Percentiles rank a stretch among this genome's conserved stretches.
phyloP scores from a whole-genome alignment of 2,329 filamentous ascomycete genomes.

The Pezizomycotina sp. region DNA sequence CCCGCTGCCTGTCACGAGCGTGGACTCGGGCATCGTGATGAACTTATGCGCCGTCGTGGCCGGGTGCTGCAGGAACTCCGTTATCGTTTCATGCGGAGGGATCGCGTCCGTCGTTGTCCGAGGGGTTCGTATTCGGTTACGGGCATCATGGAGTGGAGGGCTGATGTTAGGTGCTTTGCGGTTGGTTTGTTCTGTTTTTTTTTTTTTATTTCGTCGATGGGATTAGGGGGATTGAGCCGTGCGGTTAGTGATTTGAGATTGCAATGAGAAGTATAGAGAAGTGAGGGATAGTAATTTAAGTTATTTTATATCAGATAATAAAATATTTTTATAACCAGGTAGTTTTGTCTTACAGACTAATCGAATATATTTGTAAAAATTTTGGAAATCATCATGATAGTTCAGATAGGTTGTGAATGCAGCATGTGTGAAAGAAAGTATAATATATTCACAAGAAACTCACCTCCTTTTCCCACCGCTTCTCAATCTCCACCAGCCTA shows the following conservation, averaged over 20 bases:
- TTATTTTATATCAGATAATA: no score
- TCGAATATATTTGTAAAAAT: constrained; percentile 24
- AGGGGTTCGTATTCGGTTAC: constrained; percentile 12
- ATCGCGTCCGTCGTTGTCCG: background rate
- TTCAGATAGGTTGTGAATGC: no score
- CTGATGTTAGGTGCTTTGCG: constrained; percentile 20
- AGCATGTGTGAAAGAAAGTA: constrained; percentile 8
- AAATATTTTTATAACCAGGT: constrained; percentile 25
- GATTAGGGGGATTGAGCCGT: no score
- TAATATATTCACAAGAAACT: constrained; percentile 30
- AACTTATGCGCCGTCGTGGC: constrained; percentile 23
- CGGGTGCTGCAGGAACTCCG: constrained; percentile 23
- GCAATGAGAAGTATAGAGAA: no score
- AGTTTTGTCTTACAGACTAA: constrained; percentile 25
- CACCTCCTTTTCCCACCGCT: constrained; percentile 59
- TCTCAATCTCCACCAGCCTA: constrained; percentile 71
- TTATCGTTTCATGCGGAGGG: constrained; percentile 32
- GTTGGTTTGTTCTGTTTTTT: constrained; percentile 18
- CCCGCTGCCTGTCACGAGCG: constrained; percentile 24
- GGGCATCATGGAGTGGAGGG: constrained; percentile 24
- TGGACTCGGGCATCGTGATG: constrained; percentile 24
- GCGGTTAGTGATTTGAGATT: no score
- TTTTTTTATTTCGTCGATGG: no score
- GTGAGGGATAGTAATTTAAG: no score
- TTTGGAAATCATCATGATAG: constrained; percentile 24